phyloP scores from a whole-genome alignment of 371 early-diverging fungal species.

The Mortierella sp. region DNA sequence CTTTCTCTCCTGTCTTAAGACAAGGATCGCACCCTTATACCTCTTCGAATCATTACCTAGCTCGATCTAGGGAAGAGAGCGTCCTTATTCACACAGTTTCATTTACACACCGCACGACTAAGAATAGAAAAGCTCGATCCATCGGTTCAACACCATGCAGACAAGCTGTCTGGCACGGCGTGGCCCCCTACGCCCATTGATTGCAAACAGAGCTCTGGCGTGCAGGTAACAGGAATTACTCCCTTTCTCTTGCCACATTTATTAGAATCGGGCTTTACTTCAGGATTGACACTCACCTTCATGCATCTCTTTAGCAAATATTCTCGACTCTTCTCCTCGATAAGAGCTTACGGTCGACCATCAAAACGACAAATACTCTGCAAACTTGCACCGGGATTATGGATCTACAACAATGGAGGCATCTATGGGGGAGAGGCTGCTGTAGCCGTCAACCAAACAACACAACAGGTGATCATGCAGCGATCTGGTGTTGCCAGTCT shows the following conservation, averaged over 20 bases:
- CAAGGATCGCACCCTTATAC: neutral
- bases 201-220: constrained; percentile 19
- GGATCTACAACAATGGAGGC: constrained; percentile 54
- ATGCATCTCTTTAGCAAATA: constrained; percentile 8
- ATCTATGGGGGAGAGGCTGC: constrained; percentile 52
- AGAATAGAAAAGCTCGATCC: neutral
- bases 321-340: constrained; percentile 29
- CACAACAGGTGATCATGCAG: constrained; percentile 54
- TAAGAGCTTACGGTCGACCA: constrained; percentile 22
- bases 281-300: neutral
- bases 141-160: constrained; percentile 29
- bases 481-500: constrained; percentile 30
- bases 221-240: constrained; percentile 21
- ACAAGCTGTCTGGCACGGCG: constrained; percentile 37
- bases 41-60: neutral
- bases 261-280: neutral
- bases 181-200: constrained; percentile 28
- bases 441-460: constrained; percentile 54
- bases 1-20: neutral
- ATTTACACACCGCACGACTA: neutral
- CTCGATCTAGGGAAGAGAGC: neutral
- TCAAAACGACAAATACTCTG: constrained; percentile 45
- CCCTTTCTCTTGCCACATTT: neutral
- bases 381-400: constrained; percentile 48
- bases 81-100: neutral